Percentiles rank a stretch among this genome's conserved stretches.
Conservation (phyloP, 495 filamentous ascomycete species). For the Penicillium paxilli region DNA sequence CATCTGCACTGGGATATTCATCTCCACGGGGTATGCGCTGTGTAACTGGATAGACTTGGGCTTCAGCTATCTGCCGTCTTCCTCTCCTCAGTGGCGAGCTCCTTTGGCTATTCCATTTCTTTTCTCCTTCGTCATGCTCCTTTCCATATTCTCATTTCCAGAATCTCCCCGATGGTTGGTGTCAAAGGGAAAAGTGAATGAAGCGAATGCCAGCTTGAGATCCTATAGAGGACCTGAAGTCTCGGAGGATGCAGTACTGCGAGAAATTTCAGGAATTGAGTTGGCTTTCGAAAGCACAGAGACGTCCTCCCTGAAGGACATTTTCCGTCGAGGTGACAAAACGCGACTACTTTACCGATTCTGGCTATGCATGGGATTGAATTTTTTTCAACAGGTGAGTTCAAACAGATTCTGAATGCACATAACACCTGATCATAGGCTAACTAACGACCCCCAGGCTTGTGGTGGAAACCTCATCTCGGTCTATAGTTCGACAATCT, state of each 20-base stretch:
- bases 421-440: no score
- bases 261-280: neutral
- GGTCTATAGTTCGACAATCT: slow-evolving; percentile 19
- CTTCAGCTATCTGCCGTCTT: neutral
- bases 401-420: no score
- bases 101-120: neutral
- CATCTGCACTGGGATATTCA: neutral
- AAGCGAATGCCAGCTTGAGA: neutral
- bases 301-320: neutral
- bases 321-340: neutral
- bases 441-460: no score
- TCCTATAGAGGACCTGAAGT: neutral
- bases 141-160: neutral
- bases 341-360: slow-evolving; percentile 18
- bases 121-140: neutral
- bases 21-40: neutral
- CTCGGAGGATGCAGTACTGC: neutral
- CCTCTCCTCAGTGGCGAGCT: neutral
- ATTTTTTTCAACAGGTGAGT: slow-evolving; percentile 31
- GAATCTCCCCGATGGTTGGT: slow-evolving; percentile 2
- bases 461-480: slow-evolving; percentile 19
- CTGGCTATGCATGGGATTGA: slow-evolving; percentile 25
- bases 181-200: neutral
- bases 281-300: neutral
- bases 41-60: slow-evolving; percentile 1